Evolutionary conservation across 495 filamentous ascomycete species (phyloP).

Genomic region (Podospora sp.): DNA sequence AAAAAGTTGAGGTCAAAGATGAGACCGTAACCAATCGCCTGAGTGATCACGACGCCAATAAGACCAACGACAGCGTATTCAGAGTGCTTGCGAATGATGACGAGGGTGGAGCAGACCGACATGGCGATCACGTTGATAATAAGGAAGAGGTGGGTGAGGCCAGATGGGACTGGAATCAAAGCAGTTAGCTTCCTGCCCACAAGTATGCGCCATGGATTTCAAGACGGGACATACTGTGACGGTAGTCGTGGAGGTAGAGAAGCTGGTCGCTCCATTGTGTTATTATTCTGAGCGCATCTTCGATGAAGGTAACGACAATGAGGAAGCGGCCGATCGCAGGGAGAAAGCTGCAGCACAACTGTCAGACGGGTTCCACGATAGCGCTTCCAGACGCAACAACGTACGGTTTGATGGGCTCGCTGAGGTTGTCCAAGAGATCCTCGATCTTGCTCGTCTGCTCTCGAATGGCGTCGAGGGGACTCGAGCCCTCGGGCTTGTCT

Average conservation of each 20-base stretch:
- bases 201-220: neutral
- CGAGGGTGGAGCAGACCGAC: constrained; percentile 75
- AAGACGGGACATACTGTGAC: constrained; percentile 71
- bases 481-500: constrained; percentile 70
- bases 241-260: constrained; percentile 86
- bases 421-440: constrained; percentile 84
- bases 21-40: constrained; percentile 94
- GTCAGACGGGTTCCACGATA: neutral
- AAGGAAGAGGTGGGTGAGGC: constrained; percentile 92
- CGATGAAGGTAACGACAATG: constrained; percentile 97
- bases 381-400: constrained; percentile 44
- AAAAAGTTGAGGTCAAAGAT: constrained; percentile 99
- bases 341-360: constrained; percentile 65
- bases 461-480: constrained; percentile 87
- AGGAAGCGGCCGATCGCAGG: constrained; percentile 95
- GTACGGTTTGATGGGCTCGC: constrained; percentile 95
- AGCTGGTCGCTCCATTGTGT: constrained; percentile 99
- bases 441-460: constrained; percentile 98
- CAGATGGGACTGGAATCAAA: constrained; percentile 69
- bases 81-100: constrained; percentile 88
- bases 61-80: constrained; percentile 91
- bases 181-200: neutral
- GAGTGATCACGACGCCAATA: constrained; percentile 88
- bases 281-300: constrained; percentile 92
- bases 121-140: constrained; percentile 89